Percentiles rank a stretch among this genome's conserved stretches.
Conservation (phyloP, 257 asterid genomes). For the Jacaranda mimosifolia region DNA sequence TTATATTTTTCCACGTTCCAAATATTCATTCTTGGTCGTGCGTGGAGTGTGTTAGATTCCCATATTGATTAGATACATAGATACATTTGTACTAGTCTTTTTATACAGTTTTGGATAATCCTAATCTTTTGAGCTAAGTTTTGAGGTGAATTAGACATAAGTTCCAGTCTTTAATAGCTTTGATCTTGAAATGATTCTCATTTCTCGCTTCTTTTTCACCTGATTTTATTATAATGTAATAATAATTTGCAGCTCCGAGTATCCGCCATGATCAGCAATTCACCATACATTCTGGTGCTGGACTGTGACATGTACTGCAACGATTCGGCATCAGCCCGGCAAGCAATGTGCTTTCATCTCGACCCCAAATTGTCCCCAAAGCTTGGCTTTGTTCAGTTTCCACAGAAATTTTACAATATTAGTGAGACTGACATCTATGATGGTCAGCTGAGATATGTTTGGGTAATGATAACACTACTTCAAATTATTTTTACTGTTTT, state of each 20-base stretch:
- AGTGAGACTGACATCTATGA: conserved; percentile 64
- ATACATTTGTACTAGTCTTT: no score
- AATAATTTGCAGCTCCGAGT: conserved; percentile 61
- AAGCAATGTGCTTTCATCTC: conserved; percentile 69
- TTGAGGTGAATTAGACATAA: no score
- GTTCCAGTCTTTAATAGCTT: no score
- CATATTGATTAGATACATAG: no score
- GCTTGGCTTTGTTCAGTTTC: conserved; percentile 76
- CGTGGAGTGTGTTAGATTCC: no score
- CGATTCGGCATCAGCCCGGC: conserved; percentile 58
- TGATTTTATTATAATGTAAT: neutral
- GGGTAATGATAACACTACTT: conserved; percentile 35
- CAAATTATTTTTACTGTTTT: neutral
- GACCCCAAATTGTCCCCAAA: conserved; percentile 49
- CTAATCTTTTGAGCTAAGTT: no score
- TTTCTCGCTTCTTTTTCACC: neutral
- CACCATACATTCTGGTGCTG: conserved; percentile 61
- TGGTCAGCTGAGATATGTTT: conserved; percentile 41
- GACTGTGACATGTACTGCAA: conserved; percentile 72
- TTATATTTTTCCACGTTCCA: no score
- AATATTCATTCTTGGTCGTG: no score
- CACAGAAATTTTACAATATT: conserved; percentile 66
- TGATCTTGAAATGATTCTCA: neutral
- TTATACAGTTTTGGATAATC: no score
- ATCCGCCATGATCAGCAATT: conserved; percentile 71